Evolutionary conservation across 352 stramenopile species (phyloP), one percentile per base, ranked within the genome.

Genomic region (Globisporangium okanoganense): DNA sequence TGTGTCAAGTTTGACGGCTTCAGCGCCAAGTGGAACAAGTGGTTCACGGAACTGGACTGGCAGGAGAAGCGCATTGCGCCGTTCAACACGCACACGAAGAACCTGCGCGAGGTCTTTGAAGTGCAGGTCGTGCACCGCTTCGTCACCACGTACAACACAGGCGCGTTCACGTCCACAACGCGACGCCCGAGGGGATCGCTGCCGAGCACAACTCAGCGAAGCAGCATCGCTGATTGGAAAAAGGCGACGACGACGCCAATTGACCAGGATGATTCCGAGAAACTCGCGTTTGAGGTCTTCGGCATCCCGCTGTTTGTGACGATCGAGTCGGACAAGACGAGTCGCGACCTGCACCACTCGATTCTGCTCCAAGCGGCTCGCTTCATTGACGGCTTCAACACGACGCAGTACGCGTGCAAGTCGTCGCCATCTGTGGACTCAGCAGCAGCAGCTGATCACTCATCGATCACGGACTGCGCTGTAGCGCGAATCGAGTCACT

Each of bases 1-100:
- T 79, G 73, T 24, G 75, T 92, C 36, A 81, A 90, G 48, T 92
- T 92, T 40, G 82, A 92, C 54, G 75, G 74, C 7, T 85, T 86
- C 50, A 87, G 74, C 51, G 69, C 66, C 55, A 90, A 89, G 56
- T 90, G 74, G 76, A 78, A 90, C 50, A 87, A 84, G 43, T 92
- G 81, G 83, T 92, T 86, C 57, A 72, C 70, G 1, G 54, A 53
- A 7, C 51, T 64, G 14, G 83, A 92, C 44, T 92, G 83, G 83
- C 64, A 65, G 13, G 65, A 82, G 18, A 69, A 77, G 29, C 73
- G 76, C n/a, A 53, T 92, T 16, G 43, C 74, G 22, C 76, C 79
- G 4, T 56, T 85, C 20, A 59, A 82, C 29, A 73, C 71, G 20
- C 65, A 62, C 13, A 82, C 69, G 16, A 78, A 73, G 1, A 79